Evolutionary conservation across 2,329 filamentous ascomycete species (phyloP).

Genomic region (Ilyonectria mors-panacis): DNA sequence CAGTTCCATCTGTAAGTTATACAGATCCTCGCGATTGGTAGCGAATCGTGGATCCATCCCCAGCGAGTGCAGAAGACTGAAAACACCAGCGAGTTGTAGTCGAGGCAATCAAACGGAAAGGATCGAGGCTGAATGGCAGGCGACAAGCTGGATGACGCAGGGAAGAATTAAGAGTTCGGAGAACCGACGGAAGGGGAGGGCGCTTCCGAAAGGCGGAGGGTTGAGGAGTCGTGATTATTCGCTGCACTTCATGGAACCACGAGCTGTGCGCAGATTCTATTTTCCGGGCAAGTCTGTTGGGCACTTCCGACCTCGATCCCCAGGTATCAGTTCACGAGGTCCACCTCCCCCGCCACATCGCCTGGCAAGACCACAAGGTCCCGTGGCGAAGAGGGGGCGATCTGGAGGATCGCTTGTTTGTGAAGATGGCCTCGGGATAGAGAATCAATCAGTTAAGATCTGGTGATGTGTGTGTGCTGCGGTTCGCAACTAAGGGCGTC

Average conservation of each 20-base stretch:
- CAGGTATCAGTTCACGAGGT: constrained; percentile 55
- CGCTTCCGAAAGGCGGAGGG: constrained; percentile 29
- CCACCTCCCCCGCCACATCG: constrained; percentile 63
- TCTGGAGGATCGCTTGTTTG: constrained; percentile 32
- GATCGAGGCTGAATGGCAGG: constrained; percentile 2
- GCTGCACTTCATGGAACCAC: constrained; percentile 22
- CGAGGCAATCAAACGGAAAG: constrained; percentile 13
- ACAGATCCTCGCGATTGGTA: constrained; percentile 74
- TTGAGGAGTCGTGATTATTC: constrained; percentile 28
- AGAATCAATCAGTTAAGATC: not conserved
- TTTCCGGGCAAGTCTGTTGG: constrained; percentile 25
- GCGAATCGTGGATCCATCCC: constrained; percentile 77
- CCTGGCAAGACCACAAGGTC: constrained; percentile 52
- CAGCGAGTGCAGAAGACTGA: constrained; percentile 32
- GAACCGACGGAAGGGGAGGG: constrained; percentile 19
- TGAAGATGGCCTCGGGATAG: not conserved
- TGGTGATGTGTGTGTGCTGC: not conserved
- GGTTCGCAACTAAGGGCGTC: constrained; percentile 4
- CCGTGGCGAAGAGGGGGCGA: constrained; percentile 39
- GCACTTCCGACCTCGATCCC: constrained; percentile 53
- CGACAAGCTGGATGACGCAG: constrained; percentile 3
- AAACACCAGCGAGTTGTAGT: not conserved
- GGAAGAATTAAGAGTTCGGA: constrained; percentile 1
- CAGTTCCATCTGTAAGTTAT: constrained; percentile 79
- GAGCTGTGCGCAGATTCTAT: constrained; percentile 1